phyloP scores from a whole-genome alignment of 1,139 yeast species.

The Suhomyces bribrorum region DNA sequence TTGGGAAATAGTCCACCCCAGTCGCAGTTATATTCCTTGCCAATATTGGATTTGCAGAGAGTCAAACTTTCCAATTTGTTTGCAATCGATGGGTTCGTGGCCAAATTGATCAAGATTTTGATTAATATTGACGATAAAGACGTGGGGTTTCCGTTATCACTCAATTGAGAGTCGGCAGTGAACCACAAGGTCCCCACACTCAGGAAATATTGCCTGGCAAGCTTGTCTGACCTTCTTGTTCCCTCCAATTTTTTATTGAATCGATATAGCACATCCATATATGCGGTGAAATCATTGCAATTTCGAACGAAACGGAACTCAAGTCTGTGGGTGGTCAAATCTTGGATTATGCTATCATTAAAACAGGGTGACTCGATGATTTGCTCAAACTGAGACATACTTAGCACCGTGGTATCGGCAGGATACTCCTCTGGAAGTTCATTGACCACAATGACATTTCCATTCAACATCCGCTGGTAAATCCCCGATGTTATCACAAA shows the following conservation, averaged over 20 bases:
- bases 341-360: slow-evolving; percentile 18
- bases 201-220: no score
- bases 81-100: slow-evolving; percentile 21
- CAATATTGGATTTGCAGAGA: slow-evolving; percentile 39
- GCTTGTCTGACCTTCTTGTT: no score
- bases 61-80: slow-evolving; percentile 27
- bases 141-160: slow-evolving; percentile 30
- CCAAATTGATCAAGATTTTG: slow-evolving; percentile 26
- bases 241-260: slow-evolving; percentile 26
- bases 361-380: slow-evolving; percentile 17
- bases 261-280: slow-evolving; percentile 27
- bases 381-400: slow-evolving; percentile 18
- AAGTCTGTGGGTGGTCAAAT: slow-evolving; percentile 27
- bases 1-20: slow-evolving; percentile 37
- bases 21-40: slow-evolving; percentile 31
- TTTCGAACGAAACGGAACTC: slow-evolving; percentile 32
- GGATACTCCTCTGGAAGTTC: slow-evolving; percentile 3
- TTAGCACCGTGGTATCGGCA: slow-evolving; percentile 17
- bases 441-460: slow-evolving; percentile 13
- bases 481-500: no score
- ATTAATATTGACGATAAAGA: slow-evolving; percentile 31
- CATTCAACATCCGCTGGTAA: slow-evolving; percentile 16
- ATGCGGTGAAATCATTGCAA: slow-evolving; percentile 31
- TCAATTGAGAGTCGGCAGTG: slow-evolving; percentile 31
- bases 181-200: no score